These are phyloP conservation scores for Elasticomyces elasticus DNA, from an alignment of 495 filamentous ascomycete genomes.

Conservation along the genomic window DNA sequence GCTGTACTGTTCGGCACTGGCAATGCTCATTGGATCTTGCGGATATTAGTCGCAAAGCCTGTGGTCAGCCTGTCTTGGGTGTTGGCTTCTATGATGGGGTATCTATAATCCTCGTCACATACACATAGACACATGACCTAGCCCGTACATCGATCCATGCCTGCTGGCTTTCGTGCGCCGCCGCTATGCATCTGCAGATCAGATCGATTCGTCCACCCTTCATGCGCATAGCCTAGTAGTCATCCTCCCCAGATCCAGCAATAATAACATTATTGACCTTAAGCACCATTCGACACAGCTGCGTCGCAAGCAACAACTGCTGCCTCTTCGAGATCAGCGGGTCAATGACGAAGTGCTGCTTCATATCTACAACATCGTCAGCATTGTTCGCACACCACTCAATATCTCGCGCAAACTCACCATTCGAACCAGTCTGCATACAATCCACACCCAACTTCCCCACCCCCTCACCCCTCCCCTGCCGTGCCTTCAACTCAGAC, in stretches of 20 bases:
- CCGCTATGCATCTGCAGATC: too few relatives aligned
- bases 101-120: too few relatives aligned
- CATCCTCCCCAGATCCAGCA: constrained; percentile 80
- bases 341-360: constrained; percentile 93
- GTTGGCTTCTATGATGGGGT: too few relatives aligned
- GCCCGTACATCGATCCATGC: too few relatives aligned
- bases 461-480: constrained; percentile 76
- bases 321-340: constrained; percentile 95
- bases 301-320: constrained; percentile 89
- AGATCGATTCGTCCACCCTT: not conserved
- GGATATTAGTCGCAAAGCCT: too few relatives aligned
- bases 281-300: constrained; percentile 97
- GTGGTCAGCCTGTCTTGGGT: too few relatives aligned
- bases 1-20: too few relatives aligned
- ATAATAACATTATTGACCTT: constrained; percentile 97
- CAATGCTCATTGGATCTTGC: too few relatives aligned
- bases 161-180: too few relatives aligned
- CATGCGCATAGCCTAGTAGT: constrained; percentile 53
- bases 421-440: constrained; percentile 86
- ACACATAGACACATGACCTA: too few relatives aligned
- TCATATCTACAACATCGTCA: constrained; percentile 57
- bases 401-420: too few relatives aligned
- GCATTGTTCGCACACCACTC: too few relatives aligned
- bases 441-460: constrained; percentile 87
- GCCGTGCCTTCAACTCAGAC: constrained; percentile 86